A percentile compares a stretch with the other conserved stretches of the same genome.
Conservation (phyloP, 805 yeast genomes). For the Lipomyces mesembrius region DNA sequence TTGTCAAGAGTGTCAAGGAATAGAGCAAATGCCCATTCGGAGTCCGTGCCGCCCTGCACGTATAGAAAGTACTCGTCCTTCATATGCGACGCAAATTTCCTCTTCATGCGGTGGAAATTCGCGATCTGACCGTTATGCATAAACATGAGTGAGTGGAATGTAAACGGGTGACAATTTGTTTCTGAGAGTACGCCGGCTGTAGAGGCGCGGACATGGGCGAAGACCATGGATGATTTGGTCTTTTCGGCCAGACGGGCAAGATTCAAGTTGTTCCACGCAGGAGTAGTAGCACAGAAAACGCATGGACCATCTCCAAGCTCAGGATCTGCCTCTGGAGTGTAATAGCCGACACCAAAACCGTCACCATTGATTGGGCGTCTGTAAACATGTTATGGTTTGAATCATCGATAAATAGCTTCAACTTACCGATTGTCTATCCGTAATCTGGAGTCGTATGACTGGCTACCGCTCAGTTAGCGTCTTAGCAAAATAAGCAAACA, state of each 20-base stretch:
- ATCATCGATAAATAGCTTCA: background rate
- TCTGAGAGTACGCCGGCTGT: conserved; percentile 94
- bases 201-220: conserved; percentile 95
- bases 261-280: conserved; percentile 97
- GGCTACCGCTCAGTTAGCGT: conserved; percentile 47
- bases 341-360: conserved; percentile 97
- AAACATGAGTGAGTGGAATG: conserved; percentile 83
- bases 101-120: conserved; percentile 72
- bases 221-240: conserved; percentile 80
- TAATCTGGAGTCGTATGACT: conserved; percentile 87
- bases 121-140: conserved; percentile 94
- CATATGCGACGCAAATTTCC: conserved; percentile 69
- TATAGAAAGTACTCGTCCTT: conserved; percentile 77
- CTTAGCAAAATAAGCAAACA: background rate
- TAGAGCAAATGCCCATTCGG: conserved; percentile 92
- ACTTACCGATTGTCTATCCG: conserved; percentile 66
- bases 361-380: conserved; percentile 96
- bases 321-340: conserved; percentile 59
- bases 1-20: conserved; percentile 75
- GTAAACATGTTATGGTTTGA: background rate
- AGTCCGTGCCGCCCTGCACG: conserved; percentile 93
- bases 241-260: conserved; percentile 83
- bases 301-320: conserved; percentile 76
- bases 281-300: conserved; percentile 92
- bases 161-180: conserved; percentile 96